phyloP scores from a whole-genome alignment of 2,329 filamentous ascomycete species.

The Pseudogymnoascus sp. region DNA sequence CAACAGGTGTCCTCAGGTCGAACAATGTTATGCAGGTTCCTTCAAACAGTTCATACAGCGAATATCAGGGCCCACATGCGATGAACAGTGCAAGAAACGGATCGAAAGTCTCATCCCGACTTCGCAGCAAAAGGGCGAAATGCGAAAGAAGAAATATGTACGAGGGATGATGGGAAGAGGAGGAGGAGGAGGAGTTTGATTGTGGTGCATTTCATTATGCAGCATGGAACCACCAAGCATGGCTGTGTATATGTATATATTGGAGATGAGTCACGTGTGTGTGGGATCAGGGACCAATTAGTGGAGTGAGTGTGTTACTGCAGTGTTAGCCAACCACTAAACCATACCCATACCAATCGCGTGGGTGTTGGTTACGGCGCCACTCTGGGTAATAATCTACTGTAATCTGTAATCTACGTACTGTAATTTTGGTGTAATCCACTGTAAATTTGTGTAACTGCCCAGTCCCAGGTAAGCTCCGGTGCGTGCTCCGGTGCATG shows the following conservation, averaged over 20 bases:
- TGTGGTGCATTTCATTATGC: background rate
- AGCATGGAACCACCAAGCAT: background rate
- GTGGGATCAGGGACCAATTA: background rate
- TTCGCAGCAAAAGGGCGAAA: background rate
- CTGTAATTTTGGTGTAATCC: background rate
- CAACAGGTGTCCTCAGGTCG: slow-evolving; percentile 1
- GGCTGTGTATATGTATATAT: background rate
- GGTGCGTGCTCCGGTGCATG: too few relatives aligned
- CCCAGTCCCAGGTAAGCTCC: background rate
- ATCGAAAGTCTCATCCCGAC: slow-evolving; percentile 2
- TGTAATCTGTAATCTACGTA: too few relatives aligned
- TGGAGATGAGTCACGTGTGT: background rate
- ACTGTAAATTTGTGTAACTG: background rate
- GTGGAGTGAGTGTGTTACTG: background rate
- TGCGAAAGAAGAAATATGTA: slow-evolving; percentile 6
- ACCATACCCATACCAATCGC: background rate
- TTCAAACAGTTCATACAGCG: slow-evolving; percentile 9
- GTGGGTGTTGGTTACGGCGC: background rate
- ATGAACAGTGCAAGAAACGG: slow-evolving; percentile 1
- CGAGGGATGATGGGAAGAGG: background rate
- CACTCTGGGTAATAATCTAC: too few relatives aligned
- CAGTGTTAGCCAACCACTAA: too few relatives aligned
- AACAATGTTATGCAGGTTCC: background rate
- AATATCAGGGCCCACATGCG: slow-evolving; percentile 1
- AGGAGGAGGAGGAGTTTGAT: background rate